phyloP scores from a whole-genome alignment of 2,329 filamentous ascomycete species.

The Monosporascus ibericus region DNA sequence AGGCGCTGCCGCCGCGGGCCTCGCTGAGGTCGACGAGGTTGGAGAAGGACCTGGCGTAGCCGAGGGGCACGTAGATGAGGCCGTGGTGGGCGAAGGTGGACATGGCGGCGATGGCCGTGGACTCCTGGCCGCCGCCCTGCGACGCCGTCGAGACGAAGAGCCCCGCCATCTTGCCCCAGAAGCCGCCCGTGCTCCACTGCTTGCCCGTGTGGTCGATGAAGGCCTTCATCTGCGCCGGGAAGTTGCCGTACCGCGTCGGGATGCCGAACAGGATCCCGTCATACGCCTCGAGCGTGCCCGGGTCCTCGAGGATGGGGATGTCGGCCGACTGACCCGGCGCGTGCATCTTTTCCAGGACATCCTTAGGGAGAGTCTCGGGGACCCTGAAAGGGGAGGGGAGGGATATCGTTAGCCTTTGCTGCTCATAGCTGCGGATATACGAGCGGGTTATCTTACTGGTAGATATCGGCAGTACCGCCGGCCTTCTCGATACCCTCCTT shows the following conservation, averaged over 20 bases:
- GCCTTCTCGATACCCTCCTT: slow-evolving; percentile 84
- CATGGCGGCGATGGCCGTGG: slow-evolving; percentile 73
- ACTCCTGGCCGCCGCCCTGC: slow-evolving; percentile 87
- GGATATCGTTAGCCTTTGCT: background rate
- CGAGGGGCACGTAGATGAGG: slow-evolving; percentile 92
- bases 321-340: slow-evolving; percentile 69
- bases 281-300: slow-evolving; percentile 61
- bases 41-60: slow-evolving; percentile 75
- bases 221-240: slow-evolving; percentile 89
- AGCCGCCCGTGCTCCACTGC: slow-evolving; percentile 74
- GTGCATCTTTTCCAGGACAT: slow-evolving; percentile 86
- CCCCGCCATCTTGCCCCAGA: slow-evolving; percentile 83
- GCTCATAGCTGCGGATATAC: too few relatives aligned
- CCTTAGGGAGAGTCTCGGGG: slow-evolving; percentile 76
- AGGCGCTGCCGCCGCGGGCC: slow-evolving; percentile 79
- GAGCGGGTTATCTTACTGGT: slow-evolving; percentile 51
- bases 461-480: slow-evolving; percentile 75
- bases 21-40: slow-evolving; percentile 66
- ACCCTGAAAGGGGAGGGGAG: slow-evolving; percentile 43
- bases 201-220: slow-evolving; percentile 89
- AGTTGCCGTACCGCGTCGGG: slow-evolving; percentile 94
- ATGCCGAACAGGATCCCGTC: slow-evolving; percentile 91
- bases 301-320: slow-evolving; percentile 57
- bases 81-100: slow-evolving; percentile 89
- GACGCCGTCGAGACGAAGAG: slow-evolving; percentile 85